Percentiles rank a stretch among this genome's conserved stretches.
phyloP scores from a whole-genome alignment of 768 basidiomycete species.

The Lanmaoa rubissima region DNA sequence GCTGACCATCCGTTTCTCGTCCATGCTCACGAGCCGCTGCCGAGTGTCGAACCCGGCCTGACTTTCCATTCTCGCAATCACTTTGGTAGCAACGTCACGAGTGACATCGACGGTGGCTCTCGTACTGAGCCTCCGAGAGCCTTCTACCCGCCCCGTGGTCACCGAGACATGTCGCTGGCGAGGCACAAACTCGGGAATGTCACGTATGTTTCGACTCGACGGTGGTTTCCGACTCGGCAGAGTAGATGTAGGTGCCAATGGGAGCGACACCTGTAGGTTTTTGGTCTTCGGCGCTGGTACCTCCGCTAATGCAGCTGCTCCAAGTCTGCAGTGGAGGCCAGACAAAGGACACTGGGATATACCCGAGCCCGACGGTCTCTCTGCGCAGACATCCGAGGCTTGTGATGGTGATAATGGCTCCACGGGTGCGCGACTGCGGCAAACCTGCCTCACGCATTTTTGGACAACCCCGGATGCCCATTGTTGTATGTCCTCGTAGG shows the following conservation, averaged over 20 bases:
- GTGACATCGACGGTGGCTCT: background rate
- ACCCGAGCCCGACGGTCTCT: constrained; percentile 22
- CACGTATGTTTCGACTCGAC: constrained; percentile 9
- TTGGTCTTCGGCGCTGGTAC: background rate
- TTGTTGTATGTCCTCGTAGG: constrained; percentile 24
- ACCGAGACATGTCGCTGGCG: constrained; percentile 11
- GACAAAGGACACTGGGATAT: constrained; percentile 24
- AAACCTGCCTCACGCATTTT: constrained; percentile 21
- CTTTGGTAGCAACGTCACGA: constrained; percentile 17
- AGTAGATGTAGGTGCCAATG: background rate
- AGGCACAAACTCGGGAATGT: constrained; percentile 29
- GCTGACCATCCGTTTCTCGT: background rate
- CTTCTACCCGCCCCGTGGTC: background rate
- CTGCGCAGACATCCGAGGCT: constrained; percentile 26
- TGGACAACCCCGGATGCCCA: constrained; percentile 28
- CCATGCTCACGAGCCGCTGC: constrained; percentile 3
- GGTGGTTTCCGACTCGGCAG: background rate
- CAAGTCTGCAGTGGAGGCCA: constrained; percentile 25
- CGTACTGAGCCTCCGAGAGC: background rate
- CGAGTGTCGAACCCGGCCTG: constrained; percentile 11
- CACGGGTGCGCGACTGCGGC: constrained; percentile 1
- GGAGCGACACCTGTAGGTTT: background rate
- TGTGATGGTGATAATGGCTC: constrained; percentile 28
- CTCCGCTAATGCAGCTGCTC: background rate
- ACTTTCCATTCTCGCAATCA: constrained; percentile 26